A percentile compares a stretch with the other conserved stretches of the same genome.
Conservation (phyloP, 2,329 filamentous ascomycete genomes). For the Colletotrichum abscissum region DNA sequence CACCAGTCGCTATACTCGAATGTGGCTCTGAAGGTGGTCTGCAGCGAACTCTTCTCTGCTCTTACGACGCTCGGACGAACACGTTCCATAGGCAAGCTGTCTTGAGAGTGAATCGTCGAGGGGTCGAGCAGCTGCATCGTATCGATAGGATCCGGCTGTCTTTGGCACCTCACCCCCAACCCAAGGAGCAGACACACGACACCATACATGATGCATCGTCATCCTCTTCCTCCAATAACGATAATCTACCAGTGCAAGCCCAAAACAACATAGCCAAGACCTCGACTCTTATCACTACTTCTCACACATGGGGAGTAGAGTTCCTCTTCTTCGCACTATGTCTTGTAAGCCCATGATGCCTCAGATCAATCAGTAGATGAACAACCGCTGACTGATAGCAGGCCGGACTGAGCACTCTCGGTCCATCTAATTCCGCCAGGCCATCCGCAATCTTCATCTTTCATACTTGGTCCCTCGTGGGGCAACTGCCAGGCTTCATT, state of each 20-base stretch:
- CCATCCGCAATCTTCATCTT: too few species aligned
- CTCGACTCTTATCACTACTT: not conserved
- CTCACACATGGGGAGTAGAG: not conserved
- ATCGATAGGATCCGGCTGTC: not conserved
- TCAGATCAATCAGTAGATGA: not conserved
- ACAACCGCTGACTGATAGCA: not conserved
- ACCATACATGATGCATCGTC: not conserved
- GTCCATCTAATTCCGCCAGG: not conserved
- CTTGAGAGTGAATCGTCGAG: constrained; percentile 46
- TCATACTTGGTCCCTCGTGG: not conserved
- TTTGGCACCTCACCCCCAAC: not conserved
- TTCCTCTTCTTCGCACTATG: not conserved
- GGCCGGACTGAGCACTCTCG: not conserved
- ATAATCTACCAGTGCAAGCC: not conserved
- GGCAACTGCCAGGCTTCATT: not conserved
- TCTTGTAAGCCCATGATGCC: not conserved
- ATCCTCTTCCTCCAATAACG: not conserved
- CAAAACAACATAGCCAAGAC: not conserved
- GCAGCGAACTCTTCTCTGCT: constrained; percentile 57
- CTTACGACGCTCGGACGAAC: constrained; percentile 54
- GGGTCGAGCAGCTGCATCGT: not conserved
- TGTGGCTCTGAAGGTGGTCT: constrained; percentile 57
- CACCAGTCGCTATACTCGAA: constrained; percentile 53
- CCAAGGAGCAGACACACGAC: not conserved
- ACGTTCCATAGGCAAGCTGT: constrained; percentile 56